These are phyloP conservation scores for Amanita fuliginea DNA, from an alignment of 768 basidiomycete genomes.

Conservation along the genomic window DNA sequence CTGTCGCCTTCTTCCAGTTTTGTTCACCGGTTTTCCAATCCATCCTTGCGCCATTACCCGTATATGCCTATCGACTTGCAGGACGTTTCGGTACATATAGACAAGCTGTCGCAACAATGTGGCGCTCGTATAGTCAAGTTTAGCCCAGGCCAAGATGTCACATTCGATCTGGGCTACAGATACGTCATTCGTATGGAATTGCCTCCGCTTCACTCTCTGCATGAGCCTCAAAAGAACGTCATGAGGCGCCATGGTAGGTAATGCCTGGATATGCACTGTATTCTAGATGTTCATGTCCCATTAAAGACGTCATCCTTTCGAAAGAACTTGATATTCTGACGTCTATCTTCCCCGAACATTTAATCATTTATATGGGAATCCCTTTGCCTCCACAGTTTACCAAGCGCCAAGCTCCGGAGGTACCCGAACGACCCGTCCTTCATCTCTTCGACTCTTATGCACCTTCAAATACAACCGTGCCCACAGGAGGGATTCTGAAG, in stretches of 20 bases:
- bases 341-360: conserved; percentile 42
- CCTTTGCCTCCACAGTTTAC: conserved; percentile 18
- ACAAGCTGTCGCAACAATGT: conserved; percentile 40
- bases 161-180: conserved; percentile 28
- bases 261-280: not conserved
- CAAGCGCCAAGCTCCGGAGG: conserved; percentile 26
- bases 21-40: conserved; percentile 34
- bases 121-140: conserved; percentile 36
- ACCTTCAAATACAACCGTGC: conserved; percentile 22
- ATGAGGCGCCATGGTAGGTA: conserved; percentile 43
- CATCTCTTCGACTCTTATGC: conserved; percentile 9
- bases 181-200: conserved; percentile 48
- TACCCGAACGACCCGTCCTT: conserved; percentile 15
- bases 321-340: conserved; percentile 32
- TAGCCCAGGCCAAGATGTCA: conserved; percentile 24
- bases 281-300: not conserved
- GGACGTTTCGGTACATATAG: conserved; percentile 25
- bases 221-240: conserved; percentile 28
- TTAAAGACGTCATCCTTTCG: conserved; percentile 1
- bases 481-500: conserved; percentile 52
- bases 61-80: conserved; percentile 31
- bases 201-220: conserved; percentile 18
- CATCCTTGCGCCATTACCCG: conserved; percentile 51
- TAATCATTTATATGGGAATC: conserved; percentile 58
- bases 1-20: conserved; percentile 44